Evolutionary conservation across 208 protist species (phyloP).

Genomic region (Acanthamoeba sp.): DNA sequence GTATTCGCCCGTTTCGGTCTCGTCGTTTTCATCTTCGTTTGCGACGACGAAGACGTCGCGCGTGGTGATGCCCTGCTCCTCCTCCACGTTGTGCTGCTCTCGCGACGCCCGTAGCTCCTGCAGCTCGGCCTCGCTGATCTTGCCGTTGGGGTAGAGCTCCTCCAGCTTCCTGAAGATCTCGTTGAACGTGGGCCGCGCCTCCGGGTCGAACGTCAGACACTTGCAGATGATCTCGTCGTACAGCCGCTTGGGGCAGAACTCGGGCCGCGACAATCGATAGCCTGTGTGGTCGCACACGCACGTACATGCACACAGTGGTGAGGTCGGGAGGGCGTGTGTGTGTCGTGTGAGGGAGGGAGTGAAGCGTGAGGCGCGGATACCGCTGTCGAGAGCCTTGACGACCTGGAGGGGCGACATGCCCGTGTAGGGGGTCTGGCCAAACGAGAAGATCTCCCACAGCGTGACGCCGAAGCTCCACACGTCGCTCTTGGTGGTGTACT

Average conservation of each 20-base stretch:
- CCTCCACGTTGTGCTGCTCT: not conserved
- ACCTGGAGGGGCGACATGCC: constrained; percentile 52
- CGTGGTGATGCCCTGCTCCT: not conserved
- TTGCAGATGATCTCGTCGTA: constrained; percentile 62
- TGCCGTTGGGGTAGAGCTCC: constrained; percentile 61
- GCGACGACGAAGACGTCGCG: constrained; percentile 27
- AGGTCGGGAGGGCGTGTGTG: too few relatives aligned
- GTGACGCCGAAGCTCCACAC: constrained; percentile 71
- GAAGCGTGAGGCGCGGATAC: not conserved
- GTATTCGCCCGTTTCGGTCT: constrained; percentile 32
- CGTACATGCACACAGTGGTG: not conserved
- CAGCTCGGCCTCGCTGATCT: constrained; percentile 54
- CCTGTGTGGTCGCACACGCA: not conserved
- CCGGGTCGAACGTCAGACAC: constrained; percentile 17
- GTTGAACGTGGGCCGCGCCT: constrained; percentile 52
- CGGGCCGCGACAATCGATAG: constrained; percentile 51
- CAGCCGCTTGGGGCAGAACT: constrained; percentile 38
- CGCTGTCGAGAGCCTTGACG: constrained; percentile 26
- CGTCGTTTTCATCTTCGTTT: constrained; percentile 8
- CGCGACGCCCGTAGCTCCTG: not conserved
- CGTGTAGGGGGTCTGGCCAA: constrained; percentile 63
- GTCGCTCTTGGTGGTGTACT: constrained; percentile 63
- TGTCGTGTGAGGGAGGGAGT: not conserved
- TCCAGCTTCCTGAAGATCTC: constrained; percentile 47
- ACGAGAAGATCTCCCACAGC: constrained; percentile 72